Conservation (phyloP, 2,329 filamentous ascomycete species). For the Elsinoe fawcettii region DNA sequence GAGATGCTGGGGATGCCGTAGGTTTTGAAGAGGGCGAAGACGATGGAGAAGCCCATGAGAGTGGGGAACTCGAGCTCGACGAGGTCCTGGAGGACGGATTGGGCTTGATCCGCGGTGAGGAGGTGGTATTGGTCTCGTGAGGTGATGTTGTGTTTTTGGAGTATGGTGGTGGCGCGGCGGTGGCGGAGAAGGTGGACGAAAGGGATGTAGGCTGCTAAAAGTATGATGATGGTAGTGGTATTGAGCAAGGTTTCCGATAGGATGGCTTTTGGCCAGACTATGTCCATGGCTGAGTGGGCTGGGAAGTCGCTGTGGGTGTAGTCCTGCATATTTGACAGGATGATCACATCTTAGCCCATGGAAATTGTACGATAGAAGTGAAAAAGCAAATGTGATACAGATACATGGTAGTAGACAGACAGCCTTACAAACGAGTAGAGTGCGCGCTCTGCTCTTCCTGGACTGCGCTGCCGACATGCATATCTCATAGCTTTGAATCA, state of each 20-base stretch:
- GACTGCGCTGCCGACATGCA: too few relatives aligned
- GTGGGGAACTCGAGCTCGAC: background rate
- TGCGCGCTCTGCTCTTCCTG: too few relatives aligned
- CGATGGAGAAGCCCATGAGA: constrained; percentile 13
- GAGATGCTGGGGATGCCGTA: constrained; percentile 19
- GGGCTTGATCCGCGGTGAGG: background rate
- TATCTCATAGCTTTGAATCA: too few relatives aligned
- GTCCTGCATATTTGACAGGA: too few relatives aligned
- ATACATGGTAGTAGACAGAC: too few relatives aligned
- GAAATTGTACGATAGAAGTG: too few relatives aligned
- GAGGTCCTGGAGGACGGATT: background rate
- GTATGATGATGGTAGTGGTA: background rate
- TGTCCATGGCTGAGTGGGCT: too few relatives aligned
- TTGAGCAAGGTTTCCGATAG: background rate
- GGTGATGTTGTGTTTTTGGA: background rate
- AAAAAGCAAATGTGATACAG: too few relatives aligned
- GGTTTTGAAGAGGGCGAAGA: constrained; percentile 47
- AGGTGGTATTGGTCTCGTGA: background rate
- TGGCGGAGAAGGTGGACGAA: background rate
- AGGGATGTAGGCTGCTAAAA: background rate
- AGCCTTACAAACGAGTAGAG: background rate
- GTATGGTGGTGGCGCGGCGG: background rate
- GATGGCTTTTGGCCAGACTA: background rate
- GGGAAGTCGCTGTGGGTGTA: too few relatives aligned
- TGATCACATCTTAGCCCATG: too few relatives aligned